phyloP scores from a whole-genome alignment of 2,329 filamentous ascomycete species.

The Daldinia sp. region DNA sequence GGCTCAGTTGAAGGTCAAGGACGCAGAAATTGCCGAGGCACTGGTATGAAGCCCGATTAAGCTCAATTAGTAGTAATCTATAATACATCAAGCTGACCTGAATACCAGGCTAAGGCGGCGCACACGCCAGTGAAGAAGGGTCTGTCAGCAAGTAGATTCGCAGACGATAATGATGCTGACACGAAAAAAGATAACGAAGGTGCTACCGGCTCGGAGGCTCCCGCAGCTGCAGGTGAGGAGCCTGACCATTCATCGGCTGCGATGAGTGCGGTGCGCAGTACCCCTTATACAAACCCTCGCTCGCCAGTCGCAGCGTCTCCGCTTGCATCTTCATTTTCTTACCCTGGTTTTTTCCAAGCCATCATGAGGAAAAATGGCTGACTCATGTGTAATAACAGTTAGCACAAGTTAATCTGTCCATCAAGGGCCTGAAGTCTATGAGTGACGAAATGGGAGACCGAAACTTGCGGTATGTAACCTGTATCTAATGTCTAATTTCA shows the following conservation, averaged over 20 bases:
- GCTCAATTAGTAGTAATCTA: conserved; percentile 6
- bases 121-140: conserved; percentile 56
- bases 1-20: conserved; percentile 61
- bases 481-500: conserved; percentile 3
- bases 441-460: conserved; percentile 65
- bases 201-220: conserved; percentile 44
- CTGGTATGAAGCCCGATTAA: conserved; percentile 53
- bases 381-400: conserved; percentile 47
- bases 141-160: conserved; percentile 63
- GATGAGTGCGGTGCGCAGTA: conserved; percentile 71
- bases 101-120: conserved; percentile 54
- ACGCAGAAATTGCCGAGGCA: conserved; percentile 69
- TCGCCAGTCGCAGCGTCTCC: conserved; percentile 43
- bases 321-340: conserved; percentile 25
- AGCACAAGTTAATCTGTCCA: conserved; percentile 54
- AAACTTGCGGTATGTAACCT: conserved; percentile 55
- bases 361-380: conserved; percentile 27
- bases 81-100: conserved; percentile 23
- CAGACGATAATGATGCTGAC: conserved; percentile 50
- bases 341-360: background rate
- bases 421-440: conserved; percentile 61
- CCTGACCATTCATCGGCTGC: conserved; percentile 69
- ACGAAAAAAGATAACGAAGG: conserved; percentile 49
- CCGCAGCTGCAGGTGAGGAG: conserved; percentile 66
- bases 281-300: conserved; percentile 52